Base-by-base conservation (phyloP, 169 alveolate species). In the Plasmodium ovale region DNA sequence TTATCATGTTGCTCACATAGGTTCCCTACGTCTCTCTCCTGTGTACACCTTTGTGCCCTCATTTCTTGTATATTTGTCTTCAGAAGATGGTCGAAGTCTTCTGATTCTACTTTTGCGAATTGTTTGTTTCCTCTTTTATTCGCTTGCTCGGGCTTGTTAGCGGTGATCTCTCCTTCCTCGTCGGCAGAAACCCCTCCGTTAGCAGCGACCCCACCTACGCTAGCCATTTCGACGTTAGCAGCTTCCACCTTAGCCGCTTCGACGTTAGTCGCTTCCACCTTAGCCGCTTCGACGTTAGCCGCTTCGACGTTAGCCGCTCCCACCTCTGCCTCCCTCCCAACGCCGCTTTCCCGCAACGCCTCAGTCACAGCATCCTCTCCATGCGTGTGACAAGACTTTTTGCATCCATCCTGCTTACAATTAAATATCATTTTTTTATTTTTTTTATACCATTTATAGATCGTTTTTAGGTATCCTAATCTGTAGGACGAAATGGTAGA, bases 401-500 rank as follows among this genome's bases (percentile, higher is more conserved):
- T 25, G 5, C 25, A 23, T 14, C 31, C 31, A 3, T 60, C 71
- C 1, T 0, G n/a, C 27, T 39, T 14, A 7, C 49, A 12, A 47
- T 51, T 53, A 74, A 74, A 74, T 65, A 74, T 29, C 9, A 74
- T 1, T 31, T 54, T 47, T 25, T 60, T 74, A 74, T 74, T 74
- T 68, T 74, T 74, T 7, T 33, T 21, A 16, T 74, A 74, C 88
- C 88, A 74, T 23, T 19, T 35, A 44, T 74, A 74, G 21, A 74
- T 74, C 0, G 88, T 74, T 42, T 59, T 74, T 54, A 74, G 31
- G 29, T 62, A 74, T 27, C 62, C 7, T 39, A 60, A 27, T 51
- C 88, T 47, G 31, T 74, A 74, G 1, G 88, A 74, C 16, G 88
- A 60, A 6, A 74, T 74, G 3, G 88, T 74, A 54, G 77, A 74